These are phyloP conservation scores for Vachellia pachyceras DNA, from an alignment of 306 rosid species.

Conservation along the genomic window DNA sequence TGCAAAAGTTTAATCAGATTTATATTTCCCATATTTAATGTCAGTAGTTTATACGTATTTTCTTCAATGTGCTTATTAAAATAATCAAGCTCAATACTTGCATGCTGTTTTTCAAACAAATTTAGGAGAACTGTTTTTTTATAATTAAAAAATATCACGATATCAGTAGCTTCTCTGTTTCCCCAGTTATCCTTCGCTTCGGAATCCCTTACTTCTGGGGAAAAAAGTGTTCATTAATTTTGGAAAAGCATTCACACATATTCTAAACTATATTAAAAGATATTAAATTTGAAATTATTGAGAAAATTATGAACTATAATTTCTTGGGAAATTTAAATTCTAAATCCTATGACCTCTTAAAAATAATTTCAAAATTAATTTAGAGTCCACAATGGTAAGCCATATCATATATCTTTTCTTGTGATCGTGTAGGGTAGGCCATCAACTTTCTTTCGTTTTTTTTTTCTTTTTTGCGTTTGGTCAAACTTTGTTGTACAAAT, in stretches of 20 bases:
- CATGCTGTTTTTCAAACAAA: slow-evolving; percentile 8
- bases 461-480: slow-evolving; percentile 3
- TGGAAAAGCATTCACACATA: not conserved
- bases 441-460: slow-evolving; percentile 7
- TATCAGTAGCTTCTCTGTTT: slow-evolving; percentile 13
- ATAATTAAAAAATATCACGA: slow-evolving; percentile 19
- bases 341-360: not conserved
- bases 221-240: slow-evolving; percentile 2
- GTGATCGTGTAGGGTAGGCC: not conserved
- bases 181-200: slow-evolving; percentile 4
- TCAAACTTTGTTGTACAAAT: slow-evolving; percentile 41
- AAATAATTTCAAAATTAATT: not conserved
- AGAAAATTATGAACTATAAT: not conserved
- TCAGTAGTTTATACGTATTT: no score
- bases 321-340: not conserved
- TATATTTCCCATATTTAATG: no score
- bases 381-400: not conserved
- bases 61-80: no score
- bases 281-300: not conserved
- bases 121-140: not conserved
- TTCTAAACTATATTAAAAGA: not conserved
- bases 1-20: not conserved
- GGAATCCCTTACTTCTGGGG: not conserved
- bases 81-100: slow-evolving; percentile 11
- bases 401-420: not conserved